Base-by-base conservation (phyloP, 164 flowering plant species). In the Magnolia sinica region DNA sequence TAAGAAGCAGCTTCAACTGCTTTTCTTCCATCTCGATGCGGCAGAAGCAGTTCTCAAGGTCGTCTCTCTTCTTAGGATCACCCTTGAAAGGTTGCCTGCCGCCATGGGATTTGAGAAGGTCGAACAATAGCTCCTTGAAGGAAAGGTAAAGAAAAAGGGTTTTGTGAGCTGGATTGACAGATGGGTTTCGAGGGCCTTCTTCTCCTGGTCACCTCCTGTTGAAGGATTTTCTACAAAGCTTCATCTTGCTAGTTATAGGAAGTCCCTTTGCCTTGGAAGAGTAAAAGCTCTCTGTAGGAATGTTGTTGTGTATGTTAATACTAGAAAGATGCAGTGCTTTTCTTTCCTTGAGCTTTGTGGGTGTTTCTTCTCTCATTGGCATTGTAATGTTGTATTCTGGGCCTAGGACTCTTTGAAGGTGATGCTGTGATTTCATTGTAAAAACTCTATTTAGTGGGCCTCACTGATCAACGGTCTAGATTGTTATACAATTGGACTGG, bases 21-120 rank as follows among this genome's bases (percentile, higher is more conserved):
- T 71, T 87, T 72, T 87, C 91, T 19, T 87, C 92, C 27, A 85
- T 87, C 75, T 87, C 88, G 14, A 82, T 82, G 80, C 74, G 87
- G 65, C 92, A 86, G 77, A 86, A 76, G 79, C 86, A 86, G 64
- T 65, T 86, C 22, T 81, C 87, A 14, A 70, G 79, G 20, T 83
- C 91, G 29, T 85, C 92, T 1, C 73, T 86, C 74, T 84, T 85
- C 71, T 71, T 89, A 66, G 83, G 77, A 45, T 85, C 89, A 0
- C 87, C 87, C 45, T 83, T 85, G 68, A 85, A 80, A 81, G 84
- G 85, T 16, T 83, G 86, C 83, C 78, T 86, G 23, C 88, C 85
- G 31, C 84, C 88, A 49, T 85, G 88, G 89, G 89, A 87, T 37
- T 78, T 82, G 73, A 82, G 79, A 73, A 84, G 83, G 76, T 82